Base-by-base conservation (phyloP, 805 yeast genomes). In the Pichia nakasei region DNA sequence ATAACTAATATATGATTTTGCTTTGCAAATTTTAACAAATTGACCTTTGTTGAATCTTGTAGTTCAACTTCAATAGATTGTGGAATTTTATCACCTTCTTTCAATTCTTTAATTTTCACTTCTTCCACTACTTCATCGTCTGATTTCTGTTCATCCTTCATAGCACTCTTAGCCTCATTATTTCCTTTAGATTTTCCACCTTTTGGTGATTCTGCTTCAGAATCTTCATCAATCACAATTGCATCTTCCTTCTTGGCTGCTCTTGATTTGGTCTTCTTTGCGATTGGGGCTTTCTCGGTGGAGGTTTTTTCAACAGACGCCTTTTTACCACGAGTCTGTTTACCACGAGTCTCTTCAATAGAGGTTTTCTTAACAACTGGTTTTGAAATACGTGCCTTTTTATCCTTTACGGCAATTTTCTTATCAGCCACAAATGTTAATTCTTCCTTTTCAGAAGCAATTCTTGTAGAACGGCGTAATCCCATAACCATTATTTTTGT, bases 21-120 rank as follows among this genome's bases (percentile, higher is more conserved):
- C 11, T 53, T 52, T 0, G 65, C 60, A 18, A 57, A 44, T 22
- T 59, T 50, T 13, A 41, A 40, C 15, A 64, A 45, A 27, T 59
- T 48, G 33, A 65, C 51, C 3, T 43, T 37, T 18, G 53, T 40
- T 3, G 49, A 55, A 50, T 82, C 82, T 61, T 91, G 91, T 56
- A 85, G 78, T 43, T 33, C 39, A 6, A 48, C 13, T 12, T 26
- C 33, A 22, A 50, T 21, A 9, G 24, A 32, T 5, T 24, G 19
- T 19, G 53, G 53, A n/a, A 50, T 43, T 5, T 26, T 5, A 32
- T 49, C 51, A 21, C 53, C 53, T 5, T 21, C 26, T 3, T 32
- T 34, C 18, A 20, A 29, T 6, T 11, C 27, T 2, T 22, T 21
- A 4, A 9, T 22, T 11, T 39, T 31, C 20, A 20, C 43, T 5